Base-by-base conservation (phyloP, 2,329 filamentous ascomycete genomes). In the Pseudogymnoascus sp. region DNA sequence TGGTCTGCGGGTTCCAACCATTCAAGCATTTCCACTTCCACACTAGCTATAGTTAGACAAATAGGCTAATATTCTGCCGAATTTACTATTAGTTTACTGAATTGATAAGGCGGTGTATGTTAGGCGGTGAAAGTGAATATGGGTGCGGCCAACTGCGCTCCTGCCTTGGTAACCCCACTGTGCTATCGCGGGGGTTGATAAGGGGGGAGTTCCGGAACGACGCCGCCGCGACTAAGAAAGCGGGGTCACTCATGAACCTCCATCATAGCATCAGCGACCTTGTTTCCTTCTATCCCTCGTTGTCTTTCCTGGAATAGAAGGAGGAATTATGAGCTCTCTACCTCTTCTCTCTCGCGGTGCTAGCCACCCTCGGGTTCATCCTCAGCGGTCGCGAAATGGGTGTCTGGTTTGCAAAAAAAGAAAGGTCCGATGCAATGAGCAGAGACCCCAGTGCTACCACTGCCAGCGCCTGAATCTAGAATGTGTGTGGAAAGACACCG, bases 371-470 rank as follows among this genome's bases (percentile, higher is more conserved):
- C 49, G 28, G 49, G 28, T 18, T 31, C 49, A 56, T 36, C 49
- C 49, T 14, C 49, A 56, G 9, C 49, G 49, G 28, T 56, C 49
- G 28, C 49, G 49, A 56, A 56, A 56, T 34, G 49, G 49, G n/a
- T 56, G 49, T 12, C n/a, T 56, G 18, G 28, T 36, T 12, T 56
- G 49, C 49, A 56, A 56, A 21, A 56, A 56, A 36, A 28, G 49
- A 56, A 56, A 56, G 49, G 49, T 56, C 16, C 49, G 49, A 18
- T 56, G 49, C 49, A 56, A 36, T 56, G 49, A 56, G 28, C 49
- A 56, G 28, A 56, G 28, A 56, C 49, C 49, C 49, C 49, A 56
- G 28, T 56, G 49, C 49, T 56, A 56, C 49, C 49, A 56, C 14
- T 56, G 49, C 28, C 28, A 34, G 28, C 49, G 49, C 21, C 16